These are phyloP conservation scores for Fusarium nygamai DNA, from an alignment of 2,329 filamentous ascomycete genomes.

Conservation along the genomic window DNA sequence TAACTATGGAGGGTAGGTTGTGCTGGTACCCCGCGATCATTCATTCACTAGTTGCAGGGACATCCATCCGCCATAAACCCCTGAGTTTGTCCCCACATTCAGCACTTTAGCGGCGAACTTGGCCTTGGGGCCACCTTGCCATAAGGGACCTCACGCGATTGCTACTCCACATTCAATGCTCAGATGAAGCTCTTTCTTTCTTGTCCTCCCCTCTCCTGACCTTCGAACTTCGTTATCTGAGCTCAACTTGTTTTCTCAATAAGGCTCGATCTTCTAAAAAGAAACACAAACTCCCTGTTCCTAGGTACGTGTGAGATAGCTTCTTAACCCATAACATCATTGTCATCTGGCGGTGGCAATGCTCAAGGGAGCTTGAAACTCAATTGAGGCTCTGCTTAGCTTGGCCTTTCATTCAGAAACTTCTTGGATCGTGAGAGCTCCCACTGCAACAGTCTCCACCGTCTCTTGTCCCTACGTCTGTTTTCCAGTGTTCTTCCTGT, in stretches of 20 bases:
- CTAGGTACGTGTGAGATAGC: slow-evolving; percentile 40
- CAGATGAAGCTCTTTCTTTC: slow-evolving; percentile 34
- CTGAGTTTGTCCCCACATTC: slow-evolving; percentile 42
- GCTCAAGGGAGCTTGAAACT: slow-evolving; percentile 20
- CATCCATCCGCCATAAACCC: slow-evolving; percentile 24
- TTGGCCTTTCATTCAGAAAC: background rate
- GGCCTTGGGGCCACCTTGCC: slow-evolving; percentile 49
- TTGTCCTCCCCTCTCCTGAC: slow-evolving; percentile 20
- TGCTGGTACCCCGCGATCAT: slow-evolving; percentile 42
- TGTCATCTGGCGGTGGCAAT: slow-evolving; percentile 32
- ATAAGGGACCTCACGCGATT: slow-evolving; percentile 45
- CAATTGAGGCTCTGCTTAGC: slow-evolving; percentile 7
- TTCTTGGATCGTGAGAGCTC: background rate
- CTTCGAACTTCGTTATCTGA: slow-evolving; percentile 34
- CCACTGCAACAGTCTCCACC: too few relatives aligned
- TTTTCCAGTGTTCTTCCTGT: background rate
- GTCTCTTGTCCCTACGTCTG: background rate
- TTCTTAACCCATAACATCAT: background rate
- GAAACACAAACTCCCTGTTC: slow-evolving; percentile 3
- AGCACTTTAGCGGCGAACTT: slow-evolving; percentile 37
- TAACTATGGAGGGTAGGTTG: background rate
- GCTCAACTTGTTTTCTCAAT: slow-evolving; percentile 30
- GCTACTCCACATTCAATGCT: slow-evolving; percentile 34
- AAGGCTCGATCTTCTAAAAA: slow-evolving; percentile 28
- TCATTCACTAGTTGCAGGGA: slow-evolving; percentile 11